Conservation (phyloP, 1,139 yeast genomes). For the Suhomyces terraborum region DNA sequence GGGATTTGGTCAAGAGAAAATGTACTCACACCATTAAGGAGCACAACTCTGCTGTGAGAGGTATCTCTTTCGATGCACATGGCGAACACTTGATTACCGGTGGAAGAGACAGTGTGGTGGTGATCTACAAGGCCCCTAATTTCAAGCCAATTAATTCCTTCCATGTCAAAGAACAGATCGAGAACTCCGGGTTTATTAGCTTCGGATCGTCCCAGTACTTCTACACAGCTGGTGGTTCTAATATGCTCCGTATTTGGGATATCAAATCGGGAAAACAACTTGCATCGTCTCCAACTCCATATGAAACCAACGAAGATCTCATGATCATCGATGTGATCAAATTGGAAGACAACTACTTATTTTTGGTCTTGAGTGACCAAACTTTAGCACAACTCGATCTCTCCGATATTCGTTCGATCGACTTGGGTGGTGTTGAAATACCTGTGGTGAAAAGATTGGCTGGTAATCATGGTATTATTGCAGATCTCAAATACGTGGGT, state of each 20-base stretch:
- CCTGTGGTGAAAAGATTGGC: slow-evolving; percentile 62
- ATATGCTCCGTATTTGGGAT: slow-evolving; percentile 66
- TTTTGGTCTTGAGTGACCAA: slow-evolving; percentile 77
- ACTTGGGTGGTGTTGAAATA: slow-evolving; percentile 33
- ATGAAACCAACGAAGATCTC: slow-evolving; percentile 66
- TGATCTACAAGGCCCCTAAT: slow-evolving; percentile 57
- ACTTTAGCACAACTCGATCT: slow-evolving; percentile 62
- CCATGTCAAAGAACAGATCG: slow-evolving; percentile 78
- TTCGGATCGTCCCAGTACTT: slow-evolving; percentile 40
- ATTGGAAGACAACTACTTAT: slow-evolving; percentile 27
- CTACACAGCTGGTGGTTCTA: slow-evolving; percentile 83
- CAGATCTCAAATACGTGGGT: slow-evolving; percentile 80
- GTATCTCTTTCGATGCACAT: slow-evolving; percentile 61
- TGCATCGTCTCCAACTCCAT: slow-evolving; percentile 51
- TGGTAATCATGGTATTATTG: slow-evolving; percentile 95
- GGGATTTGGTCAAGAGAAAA: slow-evolving; percentile 88
- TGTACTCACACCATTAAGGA: slow-evolving; percentile 65
- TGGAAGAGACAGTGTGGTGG: slow-evolving; percentile 83
- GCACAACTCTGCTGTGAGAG: slow-evolving; percentile 86
- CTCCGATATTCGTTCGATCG: slow-evolving; percentile 16
- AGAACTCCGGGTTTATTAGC: slow-evolving; percentile 68
- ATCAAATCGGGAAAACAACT: slow-evolving; percentile 37
- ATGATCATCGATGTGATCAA: slow-evolving; percentile 60
- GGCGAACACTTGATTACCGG: slow-evolving; percentile 70
- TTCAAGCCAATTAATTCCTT: slow-evolving; percentile 64